phyloP scores from a whole-genome alignment of 176 grass and related monocot species.

The Musa beccarii region DNA sequence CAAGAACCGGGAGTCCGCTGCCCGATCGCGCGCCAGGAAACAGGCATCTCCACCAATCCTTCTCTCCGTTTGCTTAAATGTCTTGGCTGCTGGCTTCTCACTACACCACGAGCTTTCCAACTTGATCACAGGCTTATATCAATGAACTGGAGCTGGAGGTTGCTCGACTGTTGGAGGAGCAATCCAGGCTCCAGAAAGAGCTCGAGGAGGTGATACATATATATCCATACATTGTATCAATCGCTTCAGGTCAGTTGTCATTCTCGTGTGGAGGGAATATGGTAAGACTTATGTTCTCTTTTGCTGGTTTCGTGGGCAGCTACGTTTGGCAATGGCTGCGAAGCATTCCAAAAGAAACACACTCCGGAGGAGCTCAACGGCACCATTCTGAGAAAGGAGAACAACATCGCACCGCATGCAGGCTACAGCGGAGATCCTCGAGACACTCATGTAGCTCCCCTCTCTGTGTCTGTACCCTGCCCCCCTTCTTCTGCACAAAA shows the following conservation, averaged over 20 bases:
- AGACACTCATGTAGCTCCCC: too few relatives aligned
- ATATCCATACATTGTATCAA: too few relatives aligned
- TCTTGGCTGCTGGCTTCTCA: not conserved
- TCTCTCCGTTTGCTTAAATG: too few relatives aligned
- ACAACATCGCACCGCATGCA: not conserved
- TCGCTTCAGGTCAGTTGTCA: too few relatives aligned
- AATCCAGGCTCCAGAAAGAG: constrained; percentile 4
- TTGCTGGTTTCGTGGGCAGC: not conserved
- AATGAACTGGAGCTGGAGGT: constrained; percentile 13
- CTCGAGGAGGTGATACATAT: not conserved
- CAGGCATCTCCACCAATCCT: not conserved
- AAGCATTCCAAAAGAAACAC: not conserved
- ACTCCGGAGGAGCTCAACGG: constrained; percentile 8
- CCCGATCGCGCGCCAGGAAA: constrained; percentile 18
- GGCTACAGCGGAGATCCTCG: too few relatives aligned
- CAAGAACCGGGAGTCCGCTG: constrained; percentile 21
- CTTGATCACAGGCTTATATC: not conserved
- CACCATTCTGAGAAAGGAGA: constrained; percentile 4
- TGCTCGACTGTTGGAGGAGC: not conserved
- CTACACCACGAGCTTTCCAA: not conserved
- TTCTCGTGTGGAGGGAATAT: not conserved
- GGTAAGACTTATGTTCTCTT: not conserved
- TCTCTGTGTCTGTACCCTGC: too few relatives aligned
- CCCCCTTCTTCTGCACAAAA: too few relatives aligned
- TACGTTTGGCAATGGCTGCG: not conserved